These are phyloP conservation scores for Vigna hirtella DNA, from an alignment of 306 rosid genomes.

Conservation along the genomic window DNA sequence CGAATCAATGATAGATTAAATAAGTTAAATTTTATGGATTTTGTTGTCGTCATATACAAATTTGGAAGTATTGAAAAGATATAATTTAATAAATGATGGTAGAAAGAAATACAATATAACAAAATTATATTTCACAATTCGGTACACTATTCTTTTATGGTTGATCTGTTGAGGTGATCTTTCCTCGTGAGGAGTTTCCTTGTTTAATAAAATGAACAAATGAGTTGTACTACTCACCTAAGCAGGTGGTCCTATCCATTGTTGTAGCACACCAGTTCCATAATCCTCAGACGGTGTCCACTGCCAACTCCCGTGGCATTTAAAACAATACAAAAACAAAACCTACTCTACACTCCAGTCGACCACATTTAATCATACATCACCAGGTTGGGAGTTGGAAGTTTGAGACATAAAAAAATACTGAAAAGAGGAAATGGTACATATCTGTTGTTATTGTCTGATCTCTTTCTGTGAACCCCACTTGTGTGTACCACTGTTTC, in stretches of 20 bases:
- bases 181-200: constrained; percentile 44
- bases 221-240: constrained; percentile 63
- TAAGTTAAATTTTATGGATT: no score
- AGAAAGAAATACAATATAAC: constrained; percentile 37
- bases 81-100: not conserved
- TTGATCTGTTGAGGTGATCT: constrained; percentile 46
- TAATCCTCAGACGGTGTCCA: constrained; percentile 46
- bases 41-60: no score
- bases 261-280: constrained; percentile 47
- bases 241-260: constrained; percentile 49
- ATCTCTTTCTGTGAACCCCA: constrained; percentile 48
- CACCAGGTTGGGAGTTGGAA: constrained; percentile 40
- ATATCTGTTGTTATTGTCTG: constrained; percentile 11
- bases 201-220: constrained; percentile 70
- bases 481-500: constrained; percentile 48
- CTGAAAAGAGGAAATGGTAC: constrained; percentile 11
- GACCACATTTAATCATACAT: constrained; percentile 47
- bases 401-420: constrained; percentile 36
- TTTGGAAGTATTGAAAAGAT: no score
- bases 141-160: constrained; percentile 49
- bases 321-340: constrained; percentile 40
- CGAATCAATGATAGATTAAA: not conserved
- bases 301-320: constrained; percentile 48
- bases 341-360: constrained; percentile 41
- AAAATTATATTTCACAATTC: constrained; percentile 46